These are phyloP conservation scores for Xerocomus spinulosus DNA, from an alignment of 768 basidiomycete species.

Conservation along the genomic window DNA sequence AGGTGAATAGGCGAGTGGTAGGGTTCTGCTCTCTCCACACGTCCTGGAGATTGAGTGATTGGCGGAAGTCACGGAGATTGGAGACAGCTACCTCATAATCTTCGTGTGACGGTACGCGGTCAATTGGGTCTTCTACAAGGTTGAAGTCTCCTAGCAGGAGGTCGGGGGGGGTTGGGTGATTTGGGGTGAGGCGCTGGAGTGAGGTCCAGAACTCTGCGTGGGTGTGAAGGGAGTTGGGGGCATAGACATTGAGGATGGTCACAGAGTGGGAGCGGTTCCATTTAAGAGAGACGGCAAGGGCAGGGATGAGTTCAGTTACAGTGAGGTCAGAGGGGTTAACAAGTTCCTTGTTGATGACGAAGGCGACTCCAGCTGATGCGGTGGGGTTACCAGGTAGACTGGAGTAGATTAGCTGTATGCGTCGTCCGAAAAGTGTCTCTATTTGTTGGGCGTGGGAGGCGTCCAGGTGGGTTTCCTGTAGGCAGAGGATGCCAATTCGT, in stretches of 20 bases:
- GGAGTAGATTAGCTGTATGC: too few species aligned
- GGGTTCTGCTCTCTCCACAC: neutral
- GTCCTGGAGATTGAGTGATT: neutral
- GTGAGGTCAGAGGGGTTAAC: too few species aligned
- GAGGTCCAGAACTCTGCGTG: slow-evolving; percentile 34
- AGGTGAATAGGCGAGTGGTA: neutral
- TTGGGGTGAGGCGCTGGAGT: too few species aligned
- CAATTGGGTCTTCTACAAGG: slow-evolving; percentile 35
- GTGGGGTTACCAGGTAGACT: too few species aligned
- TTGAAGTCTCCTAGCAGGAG: slow-evolving; percentile 42
- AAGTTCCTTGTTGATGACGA: neutral
- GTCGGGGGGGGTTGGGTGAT: too few species aligned
- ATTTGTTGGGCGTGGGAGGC: neutral
- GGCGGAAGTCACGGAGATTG: slow-evolving; percentile 14
- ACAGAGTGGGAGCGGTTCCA: too few species aligned
- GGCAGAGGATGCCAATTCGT: neutral
- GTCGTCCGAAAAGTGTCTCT: neutral
- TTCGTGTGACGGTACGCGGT: slow-evolving; percentile 26
- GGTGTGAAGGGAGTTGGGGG: slow-evolving; percentile 29
- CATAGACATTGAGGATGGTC: slow-evolving; percentile 32
- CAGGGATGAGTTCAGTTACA: too few species aligned
- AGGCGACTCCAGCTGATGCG: neutral
- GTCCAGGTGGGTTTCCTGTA: neutral
- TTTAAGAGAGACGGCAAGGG: neutral
- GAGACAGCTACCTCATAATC: slow-evolving; percentile 24